Evolutionary conservation across 768 basidiomycete species (phyloP).

Genomic region (Pluteus cervinus): DNA sequence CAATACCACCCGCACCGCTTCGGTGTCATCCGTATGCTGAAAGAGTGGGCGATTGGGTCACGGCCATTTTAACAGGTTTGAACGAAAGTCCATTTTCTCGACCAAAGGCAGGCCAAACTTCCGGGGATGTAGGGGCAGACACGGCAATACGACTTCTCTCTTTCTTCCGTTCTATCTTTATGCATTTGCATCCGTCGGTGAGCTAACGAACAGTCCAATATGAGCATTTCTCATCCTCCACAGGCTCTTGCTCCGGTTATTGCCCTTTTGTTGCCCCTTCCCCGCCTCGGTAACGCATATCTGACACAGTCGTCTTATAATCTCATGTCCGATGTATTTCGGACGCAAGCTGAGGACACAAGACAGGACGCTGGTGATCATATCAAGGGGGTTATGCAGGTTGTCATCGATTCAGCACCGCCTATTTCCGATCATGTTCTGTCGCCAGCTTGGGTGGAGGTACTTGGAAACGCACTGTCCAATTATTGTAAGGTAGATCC

Average conservation of each 20-base stretch:
- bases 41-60: slow-evolving; percentile 75
- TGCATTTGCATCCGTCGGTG: slow-evolving; percentile 63
- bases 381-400: slow-evolving; percentile 55
- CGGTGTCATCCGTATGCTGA: slow-evolving; percentile 81
- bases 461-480: slow-evolving; percentile 69
- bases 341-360: slow-evolving; percentile 43
- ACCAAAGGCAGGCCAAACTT: slow-evolving; percentile 48
- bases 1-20: slow-evolving; percentile 71
- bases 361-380: slow-evolving; percentile 45
- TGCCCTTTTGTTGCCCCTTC: slow-evolving; percentile 68
- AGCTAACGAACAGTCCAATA: not conserved
- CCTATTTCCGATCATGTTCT: slow-evolving; percentile 61
- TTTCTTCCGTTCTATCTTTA: slow-evolving; percentile 57
- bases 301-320: slow-evolving; percentile 86
- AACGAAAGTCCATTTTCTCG: slow-evolving; percentile 55
- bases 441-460: slow-evolving; percentile 72
- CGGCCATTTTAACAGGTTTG: slow-evolving; percentile 59
- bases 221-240: slow-evolving; percentile 2
- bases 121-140: slow-evolving; percentile 57
- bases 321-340: slow-evolving; percentile 77
- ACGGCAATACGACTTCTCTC: slow-evolving; percentile 74
- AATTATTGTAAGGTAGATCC: slow-evolving; percentile 50
- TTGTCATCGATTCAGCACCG: slow-evolving; percentile 65
- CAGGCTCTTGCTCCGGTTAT: slow-evolving; percentile 73
- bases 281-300: slow-evolving; percentile 84